phyloP scores from a whole-genome alignment of 2,329 filamentous ascomycete species.

The Xylariaceae sp. region DNA sequence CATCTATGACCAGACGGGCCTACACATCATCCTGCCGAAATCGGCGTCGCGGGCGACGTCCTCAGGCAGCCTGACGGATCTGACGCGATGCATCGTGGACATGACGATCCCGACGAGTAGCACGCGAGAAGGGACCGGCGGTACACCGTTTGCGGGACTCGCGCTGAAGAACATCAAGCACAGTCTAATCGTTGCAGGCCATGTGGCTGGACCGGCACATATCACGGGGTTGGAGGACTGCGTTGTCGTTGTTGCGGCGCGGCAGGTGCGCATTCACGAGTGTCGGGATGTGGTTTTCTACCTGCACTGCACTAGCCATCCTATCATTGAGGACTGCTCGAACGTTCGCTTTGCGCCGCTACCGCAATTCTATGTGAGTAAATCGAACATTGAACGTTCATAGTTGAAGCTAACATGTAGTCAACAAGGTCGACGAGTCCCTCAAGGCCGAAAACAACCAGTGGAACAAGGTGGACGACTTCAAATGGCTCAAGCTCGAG shows the following conservation, averaged over 20 bases:
- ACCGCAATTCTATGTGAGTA: constrained; percentile 65
- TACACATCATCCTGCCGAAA: constrained; percentile 73
- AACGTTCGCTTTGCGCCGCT: constrained; percentile 75
- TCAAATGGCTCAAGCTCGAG: constrained; percentile 90
- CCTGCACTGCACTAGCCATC: constrained; percentile 73
- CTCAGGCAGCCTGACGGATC: constrained; percentile 67
- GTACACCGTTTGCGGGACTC: constrained; percentile 65
- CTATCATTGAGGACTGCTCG: constrained; percentile 88
- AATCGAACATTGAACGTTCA: background rate
- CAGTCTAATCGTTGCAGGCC: constrained; percentile 73
- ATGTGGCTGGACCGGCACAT: constrained; percentile 76
- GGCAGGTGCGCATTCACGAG: constrained; percentile 92
- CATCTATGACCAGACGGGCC: constrained; percentile 62
- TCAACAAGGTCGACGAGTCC: constrained; percentile 24
- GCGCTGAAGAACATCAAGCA: constrained; percentile 63
- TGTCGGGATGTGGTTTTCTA: constrained; percentile 80
- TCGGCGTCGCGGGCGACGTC: constrained; percentile 68
- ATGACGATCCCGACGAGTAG: constrained; percentile 64
- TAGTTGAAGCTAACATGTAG: constrained; percentile 15
- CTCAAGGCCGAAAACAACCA: constrained; percentile 51
- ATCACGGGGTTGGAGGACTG: constrained; percentile 71
- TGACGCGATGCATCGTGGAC: constrained; percentile 72
- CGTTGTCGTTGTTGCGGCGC: constrained; percentile 71
- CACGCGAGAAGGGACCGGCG: too few relatives aligned
- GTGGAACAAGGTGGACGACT: constrained; percentile 92